Conservation (phyloP, 1,139 yeast genomes). For the Geotrichum reessii region DNA sequence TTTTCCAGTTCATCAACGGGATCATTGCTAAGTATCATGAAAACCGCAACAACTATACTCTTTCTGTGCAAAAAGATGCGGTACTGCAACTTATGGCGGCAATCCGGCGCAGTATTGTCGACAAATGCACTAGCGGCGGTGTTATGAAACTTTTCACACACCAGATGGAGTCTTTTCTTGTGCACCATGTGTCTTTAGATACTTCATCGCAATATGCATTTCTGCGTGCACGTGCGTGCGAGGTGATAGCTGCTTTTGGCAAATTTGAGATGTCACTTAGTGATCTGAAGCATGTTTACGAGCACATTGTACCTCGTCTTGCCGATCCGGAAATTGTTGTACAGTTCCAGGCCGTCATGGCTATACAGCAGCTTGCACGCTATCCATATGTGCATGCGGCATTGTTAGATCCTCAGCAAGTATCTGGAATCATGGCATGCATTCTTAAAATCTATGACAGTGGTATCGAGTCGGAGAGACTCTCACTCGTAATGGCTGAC, state of each 20-base stretch:
- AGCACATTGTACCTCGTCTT: constrained; percentile 62
- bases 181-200: constrained; percentile 62
- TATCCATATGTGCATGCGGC: constrained; percentile 62
- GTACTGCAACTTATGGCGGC: constrained; percentile 72
- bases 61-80: constrained; percentile 73
- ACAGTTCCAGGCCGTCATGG: constrained; percentile 75
- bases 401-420: constrained; percentile 47
- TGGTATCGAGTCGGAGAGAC: constrained; percentile 78
- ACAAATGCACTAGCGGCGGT: background rate
- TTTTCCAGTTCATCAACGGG: constrained; percentile 59
- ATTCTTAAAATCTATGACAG: constrained; percentile 61
- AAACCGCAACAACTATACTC: constrained; percentile 45
- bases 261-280: constrained; percentile 34
- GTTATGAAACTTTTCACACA: constrained; percentile 53
- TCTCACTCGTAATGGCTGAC: constrained; percentile 91
- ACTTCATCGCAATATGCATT: constrained; percentile 65
- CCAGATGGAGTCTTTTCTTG: constrained; percentile 67
- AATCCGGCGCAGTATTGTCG: constrained; percentile 53
- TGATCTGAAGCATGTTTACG: constrained; percentile 51
- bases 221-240: constrained; percentile 79
- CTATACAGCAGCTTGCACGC: constrained; percentile 70
- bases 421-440: constrained; percentile 77
- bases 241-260: constrained; percentile 54
- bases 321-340: constrained; percentile 59
- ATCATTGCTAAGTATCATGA: constrained; percentile 44